These are phyloP conservation scores for Orychophragmus violaceus DNA, from an alignment of 345 rosid species.

Conservation along the genomic window DNA sequence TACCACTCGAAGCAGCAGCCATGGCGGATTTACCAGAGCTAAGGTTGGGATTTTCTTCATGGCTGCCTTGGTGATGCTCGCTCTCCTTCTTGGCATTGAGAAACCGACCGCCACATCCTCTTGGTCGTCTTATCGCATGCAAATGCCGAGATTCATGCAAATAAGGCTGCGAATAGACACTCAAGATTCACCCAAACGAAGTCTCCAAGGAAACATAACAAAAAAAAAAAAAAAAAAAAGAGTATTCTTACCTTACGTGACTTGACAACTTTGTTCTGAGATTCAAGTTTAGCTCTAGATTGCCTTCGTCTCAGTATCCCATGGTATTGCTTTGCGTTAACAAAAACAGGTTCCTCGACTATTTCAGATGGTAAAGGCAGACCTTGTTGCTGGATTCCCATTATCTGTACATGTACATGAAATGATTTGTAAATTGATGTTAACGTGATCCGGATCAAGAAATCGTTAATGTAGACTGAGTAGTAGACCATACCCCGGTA, in stretches of 20 bases:
- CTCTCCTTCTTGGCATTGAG: conserved; percentile 61
- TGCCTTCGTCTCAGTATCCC: conserved; percentile 94
- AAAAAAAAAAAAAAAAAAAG: not conserved
- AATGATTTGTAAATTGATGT: not conserved
- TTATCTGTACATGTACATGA: conserved; percentile 79
- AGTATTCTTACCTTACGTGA: conserved; percentile 55
- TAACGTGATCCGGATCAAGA: not conserved
- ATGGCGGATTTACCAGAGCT: conserved; percentile 40
- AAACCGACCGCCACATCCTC: conserved; percentile 95
- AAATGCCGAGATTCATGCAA: conserved; percentile 95
- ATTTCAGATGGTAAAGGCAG: conserved; percentile 87
- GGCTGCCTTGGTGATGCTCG: conserved; percentile 38
- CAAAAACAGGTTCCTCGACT: conserved; percentile 97
- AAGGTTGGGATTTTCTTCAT: conserved; percentile 50
- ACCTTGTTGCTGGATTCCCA: conserved; percentile 95
- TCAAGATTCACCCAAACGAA: not conserved
- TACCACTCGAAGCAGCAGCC: conserved; percentile 42
- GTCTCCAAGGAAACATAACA: not conserved
- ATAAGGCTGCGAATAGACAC: conserved; percentile 62
- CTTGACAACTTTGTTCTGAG: conserved; percentile 62
- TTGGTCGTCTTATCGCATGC: conserved; percentile 89
- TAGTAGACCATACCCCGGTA: conserved; percentile 35
- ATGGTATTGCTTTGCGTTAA: conserved; percentile 96
- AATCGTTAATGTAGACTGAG: not conserved
- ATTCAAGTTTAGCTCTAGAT: conserved; percentile 90